Evolutionary conservation across 1,284 basidiomycete species (phyloP), one percentile per base, ranked within the genome.

Genomic region (Ganoderma sp.): DNA sequence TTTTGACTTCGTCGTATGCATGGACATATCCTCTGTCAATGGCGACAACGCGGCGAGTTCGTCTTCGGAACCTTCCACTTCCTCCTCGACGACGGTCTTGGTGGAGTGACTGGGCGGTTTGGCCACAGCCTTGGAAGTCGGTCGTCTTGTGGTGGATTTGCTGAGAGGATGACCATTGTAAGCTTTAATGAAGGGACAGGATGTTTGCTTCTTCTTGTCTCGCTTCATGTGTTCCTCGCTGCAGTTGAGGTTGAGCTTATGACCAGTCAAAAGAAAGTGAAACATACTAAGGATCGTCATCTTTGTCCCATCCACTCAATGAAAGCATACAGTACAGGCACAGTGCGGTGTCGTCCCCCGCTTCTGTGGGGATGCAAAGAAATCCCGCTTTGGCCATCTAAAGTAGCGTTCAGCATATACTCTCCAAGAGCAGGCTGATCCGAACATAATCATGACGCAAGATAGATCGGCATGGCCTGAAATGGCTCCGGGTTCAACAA

Each of bases 301-400:
- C 87, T 43, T 83, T 81, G 67, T 94, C 93, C 94, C 94, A 96
- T 6, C 91, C 92, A 67, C 88, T 88, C 3, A 95, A 84, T 4
- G 88, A 84, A 48, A 90, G 83, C 58, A 87, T 82, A 77, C 94
- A 96, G 73, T 94, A 92, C 2, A 94, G 82, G 77, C 94, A 96
- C 0, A 87, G 87, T 0, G 88, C 92, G 0, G 88, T 87, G 76
- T 96, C 94, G 68, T 93, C 90, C 2, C 85, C 88, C 3, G 81
- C 74, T 14, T 81, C 77, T 68, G 87, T 84, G 0, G 93, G 91
- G 1, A 88, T 89, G 74, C 86, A 94, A 0, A 93, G 85, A 74
- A 96, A 96, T 4, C 94, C 94, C 1, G 93, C 93, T 72, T 87
- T 87, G 0, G 94, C 91, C 85, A 96, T 90, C 94, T 96, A 65